Conservation (phyloP, 2,329 filamentous ascomycete genomes). For the Penicillium sp. region DNA sequence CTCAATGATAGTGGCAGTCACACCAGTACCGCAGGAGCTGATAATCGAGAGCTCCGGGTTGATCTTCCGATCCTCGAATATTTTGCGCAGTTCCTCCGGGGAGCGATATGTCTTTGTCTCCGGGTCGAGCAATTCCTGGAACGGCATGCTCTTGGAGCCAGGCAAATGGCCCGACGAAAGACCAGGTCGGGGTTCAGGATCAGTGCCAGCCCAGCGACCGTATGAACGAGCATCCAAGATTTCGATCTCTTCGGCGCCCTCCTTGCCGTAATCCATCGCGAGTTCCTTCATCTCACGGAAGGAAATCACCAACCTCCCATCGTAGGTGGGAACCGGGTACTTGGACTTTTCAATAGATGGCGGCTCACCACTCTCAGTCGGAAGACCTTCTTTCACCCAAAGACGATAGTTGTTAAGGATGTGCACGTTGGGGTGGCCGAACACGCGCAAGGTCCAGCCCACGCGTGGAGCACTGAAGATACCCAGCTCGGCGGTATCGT, state of each 20-base stretch:
- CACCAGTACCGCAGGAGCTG: slow-evolving; percentile 86
- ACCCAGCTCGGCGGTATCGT: slow-evolving; percentile 85
- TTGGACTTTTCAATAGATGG: slow-evolving; percentile 40
- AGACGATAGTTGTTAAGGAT: slow-evolving; percentile 91
- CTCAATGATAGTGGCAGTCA: slow-evolving; percentile 89
- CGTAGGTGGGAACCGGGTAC: slow-evolving; percentile 56
- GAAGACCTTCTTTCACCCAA: slow-evolving; percentile 83
- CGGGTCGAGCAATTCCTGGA: slow-evolving; percentile 75
- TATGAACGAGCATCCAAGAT: slow-evolving; percentile 81
- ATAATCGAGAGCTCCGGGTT: slow-evolving; percentile 79
- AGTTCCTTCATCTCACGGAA: slow-evolving; percentile 83
- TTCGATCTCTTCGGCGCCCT: slow-evolving; percentile 78
- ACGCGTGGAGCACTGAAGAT: slow-evolving; percentile 93
- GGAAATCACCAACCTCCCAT: slow-evolving; percentile 65
- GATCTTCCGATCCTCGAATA: slow-evolving; percentile 78
- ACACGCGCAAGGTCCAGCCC: slow-evolving; percentile 87
- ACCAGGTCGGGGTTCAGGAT: slow-evolving; percentile 81
- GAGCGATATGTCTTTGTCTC: slow-evolving; percentile 77
- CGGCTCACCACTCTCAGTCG: slow-evolving; percentile 69
- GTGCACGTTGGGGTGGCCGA: slow-evolving; percentile 86
- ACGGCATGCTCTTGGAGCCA: slow-evolving; percentile 77
- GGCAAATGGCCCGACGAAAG: slow-evolving; percentile 91
- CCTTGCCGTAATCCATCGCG: slow-evolving; percentile 72
- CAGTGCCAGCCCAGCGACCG: slow-evolving; percentile 77
- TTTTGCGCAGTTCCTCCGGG: slow-evolving; percentile 65